Base-by-base conservation (phyloP, 140 eudicot species). In the Senecio squalidus region DNA sequence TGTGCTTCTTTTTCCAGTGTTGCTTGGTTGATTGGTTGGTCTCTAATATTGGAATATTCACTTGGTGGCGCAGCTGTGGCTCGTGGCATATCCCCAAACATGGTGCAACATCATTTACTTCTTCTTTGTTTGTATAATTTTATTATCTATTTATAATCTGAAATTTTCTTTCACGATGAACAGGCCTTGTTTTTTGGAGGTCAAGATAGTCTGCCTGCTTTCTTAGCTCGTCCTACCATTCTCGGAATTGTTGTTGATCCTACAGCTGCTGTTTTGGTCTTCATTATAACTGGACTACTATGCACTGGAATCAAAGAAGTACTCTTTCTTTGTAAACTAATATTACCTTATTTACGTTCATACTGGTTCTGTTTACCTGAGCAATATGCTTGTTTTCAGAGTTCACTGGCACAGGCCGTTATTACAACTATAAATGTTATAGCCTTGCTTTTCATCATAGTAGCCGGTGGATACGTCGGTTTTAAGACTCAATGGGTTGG, bases 21-120 rank as follows among this genome's bases (percentile, higher is more conserved):
- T 58, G 99, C 99, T 62, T 92, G 98, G 98, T 67, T 92, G 62
- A 71, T 92, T 68, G 99, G 99, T 33, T 92, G 99, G 99, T 89
- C 93, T 4, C 68, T 92, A 17, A 92, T 88, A 74, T 60, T 92
- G 78, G 99, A 92, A 66, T 92, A 92, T 66, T 87, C 99, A 28
- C 82, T 92, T 68, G 96, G 99, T 64, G 96, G 96, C 60, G 79
- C 99, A 34, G 95, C 99, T 30, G 96, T 92, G 55, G 99, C 99
- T 50, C 96, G 99, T 40, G 99, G 99, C 70, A 78, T 92, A 66
- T 87, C 99, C 8, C 99, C 99, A 67, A 92, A 92, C 78, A 75
- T 92, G 95, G 99, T 36, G n/a, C 41, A n/a, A n/a, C n/a, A n/a
- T 36, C 13, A 1, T 8, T 36, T 36, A 8, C 14, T 30, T 30